Percentiles rank a stretch among this genome's conserved stretches.
Evolutionary conservation across 495 filamentous ascomycete species (phyloP).

Genomic region (Penicillium angulare): DNA sequence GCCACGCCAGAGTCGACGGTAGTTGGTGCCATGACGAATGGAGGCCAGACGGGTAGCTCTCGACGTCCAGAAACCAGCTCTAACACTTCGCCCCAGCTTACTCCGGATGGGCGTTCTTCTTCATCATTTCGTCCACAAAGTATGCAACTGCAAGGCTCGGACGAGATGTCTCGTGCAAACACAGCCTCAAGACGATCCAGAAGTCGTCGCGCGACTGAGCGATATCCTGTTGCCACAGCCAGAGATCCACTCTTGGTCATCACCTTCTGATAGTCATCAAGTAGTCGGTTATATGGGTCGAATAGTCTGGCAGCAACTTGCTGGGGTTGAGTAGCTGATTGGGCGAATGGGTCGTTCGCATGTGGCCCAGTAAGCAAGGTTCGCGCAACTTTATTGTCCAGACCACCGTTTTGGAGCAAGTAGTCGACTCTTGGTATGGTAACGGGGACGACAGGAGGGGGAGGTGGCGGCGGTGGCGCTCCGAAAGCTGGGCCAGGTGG

Average conservation of each 20-base stretch:
- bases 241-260: conserved; percentile 80
- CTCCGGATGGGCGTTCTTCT: conserved; percentile 57
- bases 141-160: conserved; percentile 72
- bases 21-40: conserved; percentile 65
- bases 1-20: conserved; percentile 55
- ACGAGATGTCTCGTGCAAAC: conserved; percentile 86
- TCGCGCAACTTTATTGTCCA: conserved; percentile 63
- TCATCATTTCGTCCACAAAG: conserved; percentile 67
- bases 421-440: conserved; percentile 84
- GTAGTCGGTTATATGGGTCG: conserved; percentile 70
- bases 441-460: conserved; percentile 65
- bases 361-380: conserved; percentile 55
- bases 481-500: conserved; percentile 31
- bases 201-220: conserved; percentile 85
- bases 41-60: conserved; percentile 83
- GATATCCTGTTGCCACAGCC: conserved; percentile 94
- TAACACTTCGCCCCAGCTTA: conserved; percentile 97
- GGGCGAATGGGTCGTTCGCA: conserved; percentile 42
- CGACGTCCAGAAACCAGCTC: conserved; percentile 87
- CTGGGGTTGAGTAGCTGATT: conserved; percentile 32
- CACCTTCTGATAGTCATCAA: conserved; percentile 84
- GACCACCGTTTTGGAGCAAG: conserved; percentile 79
- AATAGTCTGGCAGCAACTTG: conserved; percentile 63
- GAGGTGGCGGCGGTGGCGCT: conserved; percentile 76
- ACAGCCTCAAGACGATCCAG: conserved; percentile 93